Conservation (phyloP, 768 basidiomycete genomes). For the Galerina sulciceps region DNA sequence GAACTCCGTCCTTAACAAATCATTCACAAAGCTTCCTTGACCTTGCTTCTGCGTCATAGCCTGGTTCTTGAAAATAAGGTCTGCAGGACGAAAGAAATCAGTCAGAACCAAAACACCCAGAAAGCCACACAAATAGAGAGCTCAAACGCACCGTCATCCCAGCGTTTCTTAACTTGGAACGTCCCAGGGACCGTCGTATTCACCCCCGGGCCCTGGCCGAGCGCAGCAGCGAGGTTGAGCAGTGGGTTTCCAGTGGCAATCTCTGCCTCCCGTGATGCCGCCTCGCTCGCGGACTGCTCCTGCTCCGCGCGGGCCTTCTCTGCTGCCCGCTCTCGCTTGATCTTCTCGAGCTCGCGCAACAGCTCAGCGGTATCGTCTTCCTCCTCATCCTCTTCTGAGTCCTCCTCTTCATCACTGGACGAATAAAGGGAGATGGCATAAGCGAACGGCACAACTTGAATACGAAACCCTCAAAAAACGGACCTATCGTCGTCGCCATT, state of each 20-base stretch:
- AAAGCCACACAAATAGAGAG: constrained; percentile 1
- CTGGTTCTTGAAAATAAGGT: constrained; percentile 99
- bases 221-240: constrained; percentile 87
- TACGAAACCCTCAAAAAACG: neutral
- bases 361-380: constrained; percentile 89
- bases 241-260: constrained; percentile 89
- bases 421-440: no score
- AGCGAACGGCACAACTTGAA: neutral
- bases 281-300: constrained; percentile 66
- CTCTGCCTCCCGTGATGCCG: constrained; percentile 73
- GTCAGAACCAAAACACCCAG: neutral
- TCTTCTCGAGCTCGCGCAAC: constrained; percentile 96
- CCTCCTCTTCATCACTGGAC: constrained; percentile 45
- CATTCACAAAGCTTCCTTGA: constrained; percentile 90
- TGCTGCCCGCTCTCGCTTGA: constrained; percentile 93
- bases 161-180: constrained; percentile 90
- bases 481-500: constrained; percentile 56
- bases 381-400: constrained; percentile 74
- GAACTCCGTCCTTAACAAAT: constrained; percentile 91
- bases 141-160: constrained; percentile 83
- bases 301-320: constrained; percentile 85
- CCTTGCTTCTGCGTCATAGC: constrained; percentile 68
- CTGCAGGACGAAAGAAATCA: constrained; percentile 41
- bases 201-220: constrained; percentile 75
- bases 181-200: constrained; percentile 79